phyloP scores from a whole-genome alignment of 208 protist genomes.

The Angomonas ambiguus region DNA sequence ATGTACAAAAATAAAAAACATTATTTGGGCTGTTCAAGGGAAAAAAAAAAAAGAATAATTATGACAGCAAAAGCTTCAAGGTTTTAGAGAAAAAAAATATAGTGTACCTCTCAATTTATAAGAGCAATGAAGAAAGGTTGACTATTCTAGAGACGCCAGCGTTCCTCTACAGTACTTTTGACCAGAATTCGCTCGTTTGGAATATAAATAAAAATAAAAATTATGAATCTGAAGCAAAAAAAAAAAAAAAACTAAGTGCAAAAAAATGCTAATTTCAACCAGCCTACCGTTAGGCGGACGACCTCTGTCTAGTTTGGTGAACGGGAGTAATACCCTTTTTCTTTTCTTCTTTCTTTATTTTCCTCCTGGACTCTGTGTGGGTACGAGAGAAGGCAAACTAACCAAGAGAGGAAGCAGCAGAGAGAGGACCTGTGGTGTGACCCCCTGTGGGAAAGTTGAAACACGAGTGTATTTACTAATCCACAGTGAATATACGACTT shows the following conservation, averaged over 20 bases:
- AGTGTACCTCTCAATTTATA: neutral
- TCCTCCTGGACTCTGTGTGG: constrained; percentile 1
- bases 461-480: neutral
- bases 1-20: neutral
- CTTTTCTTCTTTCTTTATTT: constrained; percentile 13
- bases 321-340: constrained; percentile 6
- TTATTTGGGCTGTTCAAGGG: no score
- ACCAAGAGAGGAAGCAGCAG: constrained; percentile 7
- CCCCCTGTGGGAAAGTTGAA: neutral
- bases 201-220: neutral
- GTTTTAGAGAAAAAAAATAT: constrained; percentile 19
- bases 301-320: no score
- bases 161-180: neutral
- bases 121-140: neutral
- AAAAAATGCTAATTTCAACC: no score
- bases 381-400: neutral
- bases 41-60: constrained; percentile 11
- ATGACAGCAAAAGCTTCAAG: neutral
- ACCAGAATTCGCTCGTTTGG: neutral
- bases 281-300: no score
- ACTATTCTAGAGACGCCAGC: neutral
- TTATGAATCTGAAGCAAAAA: neutral
- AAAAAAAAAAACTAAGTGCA: neutral
- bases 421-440: no score
- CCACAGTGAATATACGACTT: neutral